Conservation (phyloP, 768 basidiomycete genomes). For the Tricholoma bakamatsutake region DNA sequence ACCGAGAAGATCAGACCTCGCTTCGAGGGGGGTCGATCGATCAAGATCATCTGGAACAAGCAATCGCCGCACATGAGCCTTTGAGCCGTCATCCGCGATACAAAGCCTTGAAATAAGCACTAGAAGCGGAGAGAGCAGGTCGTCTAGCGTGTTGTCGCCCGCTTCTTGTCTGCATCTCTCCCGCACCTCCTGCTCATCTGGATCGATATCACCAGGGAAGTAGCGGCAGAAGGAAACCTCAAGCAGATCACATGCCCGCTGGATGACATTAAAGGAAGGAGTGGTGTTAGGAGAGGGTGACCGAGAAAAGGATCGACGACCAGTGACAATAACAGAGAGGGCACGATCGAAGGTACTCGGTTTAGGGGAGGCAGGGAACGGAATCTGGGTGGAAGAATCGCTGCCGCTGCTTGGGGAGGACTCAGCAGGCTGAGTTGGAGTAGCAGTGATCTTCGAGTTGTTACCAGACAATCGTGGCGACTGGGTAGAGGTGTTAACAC, state of each 20-base stretch:
- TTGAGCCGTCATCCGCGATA: conserved; percentile 52
- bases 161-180: conserved; percentile 42
- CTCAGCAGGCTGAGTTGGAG: conserved; percentile 23
- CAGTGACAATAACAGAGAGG: conserved; percentile 45
- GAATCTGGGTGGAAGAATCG: conserved; percentile 27
- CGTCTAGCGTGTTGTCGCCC: conserved; percentile 61
- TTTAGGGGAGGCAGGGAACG: conserved; percentile 28
- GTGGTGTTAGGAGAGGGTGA: conserved; percentile 34
- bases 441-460: conserved; percentile 32
- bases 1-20: conserved; percentile 69
- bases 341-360: conserved; percentile 53
- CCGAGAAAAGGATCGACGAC: conserved; percentile 47
- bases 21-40: conserved; percentile 69
- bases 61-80: conserved; percentile 54
- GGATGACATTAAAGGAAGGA: conserved; percentile 43
- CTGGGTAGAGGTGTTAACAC: conserved; percentile 24
- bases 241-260: conserved; percentile 63
- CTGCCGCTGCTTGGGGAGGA: conserved; percentile 31
- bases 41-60: conserved; percentile 78
- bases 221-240: conserved; percentile 55
- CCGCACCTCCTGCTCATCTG: conserved; percentile 60
- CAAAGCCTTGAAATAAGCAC: conserved; percentile 72
- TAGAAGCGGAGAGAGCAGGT: conserved; percentile 69
- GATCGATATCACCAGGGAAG: conserved; percentile 58
- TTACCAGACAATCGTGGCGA: conserved; percentile 28